Evolutionary conservation across 2,329 filamentous ascomycete genomes (phyloP).

Genomic region (Elsinoe necatrix): DNA sequence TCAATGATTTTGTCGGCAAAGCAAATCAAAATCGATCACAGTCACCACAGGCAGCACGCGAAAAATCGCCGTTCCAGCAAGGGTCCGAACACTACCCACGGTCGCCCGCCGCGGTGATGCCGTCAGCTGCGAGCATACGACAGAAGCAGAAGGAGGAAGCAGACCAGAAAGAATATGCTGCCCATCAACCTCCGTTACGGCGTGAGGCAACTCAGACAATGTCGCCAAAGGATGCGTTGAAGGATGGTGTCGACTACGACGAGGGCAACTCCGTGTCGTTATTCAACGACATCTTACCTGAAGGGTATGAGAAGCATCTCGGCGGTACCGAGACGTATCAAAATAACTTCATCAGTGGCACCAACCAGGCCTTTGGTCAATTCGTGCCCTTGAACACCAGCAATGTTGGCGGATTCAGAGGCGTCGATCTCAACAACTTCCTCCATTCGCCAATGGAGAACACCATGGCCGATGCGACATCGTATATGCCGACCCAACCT

Average conservation of each 20-base stretch:
- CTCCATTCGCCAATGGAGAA: slow-evolving; percentile 20
- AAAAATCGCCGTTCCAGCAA: slow-evolving; percentile 73
- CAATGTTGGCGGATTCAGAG: slow-evolving; percentile 19
- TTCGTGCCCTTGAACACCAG: slow-evolving; percentile 24
- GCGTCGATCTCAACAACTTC: slow-evolving; percentile 30
- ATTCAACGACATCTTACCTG: slow-evolving; percentile 50
- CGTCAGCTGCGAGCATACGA: slow-evolving; percentile 51
- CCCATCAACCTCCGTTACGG: slow-evolving; percentile 26
- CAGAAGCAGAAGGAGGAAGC: slow-evolving; percentile 55
- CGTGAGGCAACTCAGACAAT: slow-evolving; percentile 63
- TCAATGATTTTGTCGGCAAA: slow-evolving; percentile 68
- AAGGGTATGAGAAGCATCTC: slow-evolving; percentile 28
- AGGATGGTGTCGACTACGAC: slow-evolving; percentile 74
- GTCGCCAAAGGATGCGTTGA: slow-evolving; percentile 81
- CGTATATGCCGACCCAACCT: slow-evolving; percentile 26
- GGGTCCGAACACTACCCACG: slow-evolving; percentile 43
- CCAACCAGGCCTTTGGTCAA: slow-evolving; percentile 37
- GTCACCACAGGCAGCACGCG: slow-evolving; percentile 50
- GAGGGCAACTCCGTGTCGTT: slow-evolving; percentile 62
- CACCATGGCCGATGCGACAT: slow-evolving; percentile 19
- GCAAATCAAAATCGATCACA: slow-evolving; percentile 62
- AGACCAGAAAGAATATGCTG: slow-evolving; percentile 39
- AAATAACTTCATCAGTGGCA: slow-evolving; percentile 36
- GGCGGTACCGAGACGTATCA: slow-evolving; percentile 34
- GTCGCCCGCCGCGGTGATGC: slow-evolving; percentile 37